Conservation (phyloP, 2,329 filamentous ascomycete genomes). For the Xylariaceae sp. region DNA sequence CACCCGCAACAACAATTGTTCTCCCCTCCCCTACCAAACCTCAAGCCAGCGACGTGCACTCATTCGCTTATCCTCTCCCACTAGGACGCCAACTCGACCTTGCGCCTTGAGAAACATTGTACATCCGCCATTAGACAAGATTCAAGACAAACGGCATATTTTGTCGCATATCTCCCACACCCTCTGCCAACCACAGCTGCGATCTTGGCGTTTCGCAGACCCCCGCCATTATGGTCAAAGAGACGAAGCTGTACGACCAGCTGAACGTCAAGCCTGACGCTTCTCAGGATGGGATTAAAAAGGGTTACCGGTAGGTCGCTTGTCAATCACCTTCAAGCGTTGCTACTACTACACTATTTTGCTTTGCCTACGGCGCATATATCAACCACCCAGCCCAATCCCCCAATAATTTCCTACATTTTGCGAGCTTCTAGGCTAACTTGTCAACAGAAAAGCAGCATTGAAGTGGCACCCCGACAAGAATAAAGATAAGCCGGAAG, state of each 20-base stretch:
- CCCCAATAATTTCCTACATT: no score
- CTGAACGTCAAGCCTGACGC: constrained; percentile 75
- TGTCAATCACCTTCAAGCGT: no score
- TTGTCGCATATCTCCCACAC: background rate
- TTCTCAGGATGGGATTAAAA: constrained; percentile 92
- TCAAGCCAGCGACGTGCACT: background rate
- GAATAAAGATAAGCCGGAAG: constrained; percentile 85
- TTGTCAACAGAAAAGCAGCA: constrained; percentile 66
- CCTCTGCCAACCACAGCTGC: background rate
- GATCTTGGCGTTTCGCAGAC: background rate
- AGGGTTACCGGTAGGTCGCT: constrained; percentile 72
- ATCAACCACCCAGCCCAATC: no score
- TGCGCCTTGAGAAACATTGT: no score
- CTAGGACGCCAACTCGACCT: background rate
- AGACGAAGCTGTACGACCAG: constrained; percentile 92
- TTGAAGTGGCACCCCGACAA: constrained; percentile 96
- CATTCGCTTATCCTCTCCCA: background rate
- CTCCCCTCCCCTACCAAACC: no score
- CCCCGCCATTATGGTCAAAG: constrained; percentile 71
- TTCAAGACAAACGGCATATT: no score
- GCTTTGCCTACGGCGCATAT: no score
- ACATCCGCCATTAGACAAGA: no score
- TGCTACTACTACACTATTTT: no score
- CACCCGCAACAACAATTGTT: no score
- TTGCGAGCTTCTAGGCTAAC: constrained; percentile 29